Percentiles rank a stretch among this genome's conserved stretches.
Conservation (phyloP, 2,329 filamentous ascomycete species). For the Hymenoscyphus salicellus region DNA sequence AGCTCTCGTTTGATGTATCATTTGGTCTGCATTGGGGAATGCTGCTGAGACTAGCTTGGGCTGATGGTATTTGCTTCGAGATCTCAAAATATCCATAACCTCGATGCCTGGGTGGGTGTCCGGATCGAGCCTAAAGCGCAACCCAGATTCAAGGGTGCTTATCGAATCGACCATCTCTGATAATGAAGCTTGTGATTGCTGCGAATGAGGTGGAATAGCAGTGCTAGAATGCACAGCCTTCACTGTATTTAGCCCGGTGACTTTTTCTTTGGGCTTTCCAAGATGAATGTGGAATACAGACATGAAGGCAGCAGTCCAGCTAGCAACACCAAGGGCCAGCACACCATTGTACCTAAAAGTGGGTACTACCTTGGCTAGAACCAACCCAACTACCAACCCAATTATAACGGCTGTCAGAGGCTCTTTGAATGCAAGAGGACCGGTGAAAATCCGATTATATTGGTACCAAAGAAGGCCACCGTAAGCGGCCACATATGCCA, state of each 20-base stretch:
- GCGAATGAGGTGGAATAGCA: background rate
- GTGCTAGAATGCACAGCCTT: constrained; percentile 17
- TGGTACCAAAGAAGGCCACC: constrained; percentile 47
- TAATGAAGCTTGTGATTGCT: constrained; percentile 1
- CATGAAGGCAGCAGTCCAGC: constrained; percentile 52
- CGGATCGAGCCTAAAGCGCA: constrained; percentile 5
- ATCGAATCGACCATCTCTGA: constrained; percentile 6
- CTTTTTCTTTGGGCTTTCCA: constrained; percentile 40
- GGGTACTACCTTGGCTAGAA: constrained; percentile 40
- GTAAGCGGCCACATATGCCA: constrained; percentile 23
- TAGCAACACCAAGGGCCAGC: constrained; percentile 46
- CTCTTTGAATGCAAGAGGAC: constrained; percentile 48
- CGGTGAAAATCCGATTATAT: constrained; percentile 50
- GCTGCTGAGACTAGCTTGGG: constrained; percentile 35
- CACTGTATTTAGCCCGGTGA: background rate
- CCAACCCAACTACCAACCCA: constrained; percentile 46
- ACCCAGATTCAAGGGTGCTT: background rate
- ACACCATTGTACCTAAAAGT: constrained; percentile 44
- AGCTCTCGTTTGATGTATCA: constrained; percentile 26
- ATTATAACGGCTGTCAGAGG: constrained; percentile 44
- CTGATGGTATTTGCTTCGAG: constrained; percentile 34
- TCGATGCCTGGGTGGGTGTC: constrained; percentile 31
- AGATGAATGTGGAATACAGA: constrained; percentile 48
- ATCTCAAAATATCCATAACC: constrained; percentile 40
- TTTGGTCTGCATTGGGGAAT: constrained; percentile 40